Conservation (phyloP, 495 filamentous ascomycete genomes). For the Tirmania nivea region DNA sequence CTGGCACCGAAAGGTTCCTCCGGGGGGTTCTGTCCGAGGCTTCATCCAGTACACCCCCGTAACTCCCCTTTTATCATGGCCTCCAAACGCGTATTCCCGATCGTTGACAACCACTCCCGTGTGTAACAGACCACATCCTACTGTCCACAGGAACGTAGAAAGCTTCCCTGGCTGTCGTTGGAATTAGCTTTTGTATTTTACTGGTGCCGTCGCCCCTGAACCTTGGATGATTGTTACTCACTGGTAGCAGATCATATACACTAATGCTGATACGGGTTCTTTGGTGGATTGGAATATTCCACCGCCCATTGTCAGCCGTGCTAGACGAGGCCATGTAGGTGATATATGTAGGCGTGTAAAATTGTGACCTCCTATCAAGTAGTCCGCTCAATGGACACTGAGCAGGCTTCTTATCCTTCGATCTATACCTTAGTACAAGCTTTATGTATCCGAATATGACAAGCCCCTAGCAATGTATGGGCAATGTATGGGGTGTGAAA, state of each 20-base stretch:
- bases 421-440: no score
- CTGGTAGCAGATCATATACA: slow-evolving; percentile 57
- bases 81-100: slow-evolving; percentile 64
- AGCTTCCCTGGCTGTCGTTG: slow-evolving; percentile 38
- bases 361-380: no score
- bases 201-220: background rate
- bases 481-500: no score
- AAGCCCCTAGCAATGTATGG: no score
- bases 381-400: no score
- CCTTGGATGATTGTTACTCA: slow-evolving; percentile 19
- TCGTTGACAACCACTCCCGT: slow-evolving; percentile 57
- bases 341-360: no score
- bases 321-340: no score
- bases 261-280: slow-evolving; percentile 58
- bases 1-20: slow-evolving; percentile 45
- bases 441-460: no score
- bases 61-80: slow-evolving; percentile 40
- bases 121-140: slow-evolving; percentile 53
- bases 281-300: slow-evolving; percentile 12
- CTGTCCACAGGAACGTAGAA: slow-evolving; percentile 44
- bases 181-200: background rate
- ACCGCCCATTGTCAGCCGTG: no score
- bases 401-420: no score
- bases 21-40: slow-evolving; percentile 43
- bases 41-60: slow-evolving; percentile 64